Base-by-base conservation (phyloP, 768 basidiomycete species). In the Roridomyces roridus region DNA sequence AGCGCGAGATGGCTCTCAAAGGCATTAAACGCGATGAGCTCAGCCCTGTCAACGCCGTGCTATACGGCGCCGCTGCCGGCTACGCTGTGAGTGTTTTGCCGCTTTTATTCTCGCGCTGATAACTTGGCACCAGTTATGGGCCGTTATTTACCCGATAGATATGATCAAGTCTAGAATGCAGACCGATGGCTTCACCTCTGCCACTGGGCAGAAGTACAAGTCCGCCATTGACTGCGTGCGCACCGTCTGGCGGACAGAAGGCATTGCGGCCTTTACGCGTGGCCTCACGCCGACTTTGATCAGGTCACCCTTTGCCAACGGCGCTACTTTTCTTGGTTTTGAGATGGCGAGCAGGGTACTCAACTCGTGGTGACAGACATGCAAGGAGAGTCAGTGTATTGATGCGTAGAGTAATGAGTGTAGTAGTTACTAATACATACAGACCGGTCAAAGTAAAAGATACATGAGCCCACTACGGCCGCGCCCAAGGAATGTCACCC, bases 151-250 rank as follows among this genome's bases (percentile, higher is more conserved):
- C 77, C 95, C 94, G 15, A 89, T 96, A 72, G 95, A 97, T 72
- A 92, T 97, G 84, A 86, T 98, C 68, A 98, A 98, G 70, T 94
- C 93, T 23, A 86, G 94, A 49, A 91, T 98, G 81, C 96, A 98
- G 74, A 97, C 96, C 0, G 96, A 98, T 67, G 91, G 88, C 0
- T 94, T 95, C 71, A 80, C 85, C 11, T 73, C 85, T 4, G 77
- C 86, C 15, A 87, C 86, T 39, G 88, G 89, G 25, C 88, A 88
- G 64, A 92, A 92, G 68, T 98, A 97, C 72, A 80, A 79, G 26
- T 91, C 91, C 15, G 86, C 92, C 14, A 66, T 93, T 29, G 88
- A 97, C 67, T 96, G 93, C 62, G 86, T 92, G 28, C 83, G 86
- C 29, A 90, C 85, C 50, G 87, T 94, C 17, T 96, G 88, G 89